Evolutionary conservation across 75 land plant genomes (phyloP), one percentile per base, ranked within the genome.

Genomic region (Larix kaempferi): DNA sequence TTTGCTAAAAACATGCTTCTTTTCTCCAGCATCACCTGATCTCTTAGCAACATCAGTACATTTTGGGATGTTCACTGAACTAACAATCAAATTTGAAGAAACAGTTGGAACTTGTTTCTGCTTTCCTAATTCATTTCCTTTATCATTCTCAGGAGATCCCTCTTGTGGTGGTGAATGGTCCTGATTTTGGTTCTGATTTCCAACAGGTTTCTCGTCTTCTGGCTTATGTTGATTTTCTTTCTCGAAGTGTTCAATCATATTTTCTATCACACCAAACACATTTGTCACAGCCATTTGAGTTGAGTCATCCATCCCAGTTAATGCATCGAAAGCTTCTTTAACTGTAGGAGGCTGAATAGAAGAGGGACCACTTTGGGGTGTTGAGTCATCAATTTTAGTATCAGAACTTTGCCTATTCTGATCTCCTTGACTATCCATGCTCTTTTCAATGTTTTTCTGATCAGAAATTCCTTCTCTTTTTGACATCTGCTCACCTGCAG

Each of bases 241-340:
- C 74, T 95, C 98, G 2, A 91, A 77, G 66, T 93, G 92, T 22
- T 87, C 85, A 41, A 98, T 87, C 92, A 98, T 90, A 78, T 86
- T 82, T 79, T 93, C 99, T 25, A 93, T 81, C 23, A 95, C 95
- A 77, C 92, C 91, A 89, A 98, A 98, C 21, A 98, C 98, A 87
- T 91, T 98, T n/a, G 90, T 95, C 49, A 98, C 99, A 56, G 99
- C 99, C 87, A 95, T 84, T 84, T 98, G 99, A 2, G 98, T 98
- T 11, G 99, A 91, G 77, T 98, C 99, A 84, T 98, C 99, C 75
- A 98, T 78, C 35, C 94, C 94, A 71, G 92, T 86, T 25, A 98
- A 82, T 54, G 98, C 94, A 84, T 95, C 87, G 1, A 95, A 80
- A 76, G 99, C 99, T 59, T 86, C 81, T 63, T 83, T 60, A 25